Percentiles rank a stretch among this genome's conserved stretches.
Evolutionary conservation across 257 asterid genomes (phyloP).

Genomic region (Cinchona pubescens): DNA sequence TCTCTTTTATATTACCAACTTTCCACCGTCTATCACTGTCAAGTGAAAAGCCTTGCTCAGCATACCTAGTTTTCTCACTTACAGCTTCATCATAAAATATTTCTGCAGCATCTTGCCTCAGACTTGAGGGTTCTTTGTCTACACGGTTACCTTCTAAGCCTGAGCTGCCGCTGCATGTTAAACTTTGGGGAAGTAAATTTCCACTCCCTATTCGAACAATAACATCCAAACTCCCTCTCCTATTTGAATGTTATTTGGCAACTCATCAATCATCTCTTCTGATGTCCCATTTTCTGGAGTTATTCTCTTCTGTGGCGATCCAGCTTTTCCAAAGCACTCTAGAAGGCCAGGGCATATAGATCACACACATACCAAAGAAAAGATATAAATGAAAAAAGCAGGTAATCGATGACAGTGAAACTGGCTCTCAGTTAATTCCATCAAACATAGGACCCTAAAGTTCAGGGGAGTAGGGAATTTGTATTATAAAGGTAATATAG

Average conservation of each 20-base stretch:
- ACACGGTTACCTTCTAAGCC: constrained; percentile 14
- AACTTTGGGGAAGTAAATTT: constrained; percentile 22
- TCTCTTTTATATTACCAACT: constrained; percentile 19
- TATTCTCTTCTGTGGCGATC: constrained; percentile 24
- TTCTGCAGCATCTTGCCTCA: constrained; percentile 24
- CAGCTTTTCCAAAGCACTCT: constrained; percentile 31
- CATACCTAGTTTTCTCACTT: constrained; percentile 11
- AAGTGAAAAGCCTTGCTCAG: constrained; percentile 8
- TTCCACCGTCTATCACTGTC: constrained; percentile 21
- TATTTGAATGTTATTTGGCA: constrained; percentile 19
- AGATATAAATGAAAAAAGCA: background rate
- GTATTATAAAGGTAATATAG: background rate
- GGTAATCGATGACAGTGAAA: background rate
- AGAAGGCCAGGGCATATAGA: constrained; percentile 1
- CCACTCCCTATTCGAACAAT: constrained; percentile 33
- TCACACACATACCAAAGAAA: constrained; percentile 3
- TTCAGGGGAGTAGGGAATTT: background rate
- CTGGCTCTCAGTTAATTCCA: too few species aligned
- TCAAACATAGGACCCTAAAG: background rate
- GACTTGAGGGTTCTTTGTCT: constrained; percentile 18
- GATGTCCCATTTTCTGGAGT: constrained; percentile 17
- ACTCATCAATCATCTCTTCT: constrained; percentile 29
- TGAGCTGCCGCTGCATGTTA: constrained; percentile 27
- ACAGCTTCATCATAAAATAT: constrained; percentile 25
- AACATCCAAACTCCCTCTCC: constrained; percentile 24